Conservation (phyloP, 148 eudicot genomes). For the Rhododendron simsii region DNA sequence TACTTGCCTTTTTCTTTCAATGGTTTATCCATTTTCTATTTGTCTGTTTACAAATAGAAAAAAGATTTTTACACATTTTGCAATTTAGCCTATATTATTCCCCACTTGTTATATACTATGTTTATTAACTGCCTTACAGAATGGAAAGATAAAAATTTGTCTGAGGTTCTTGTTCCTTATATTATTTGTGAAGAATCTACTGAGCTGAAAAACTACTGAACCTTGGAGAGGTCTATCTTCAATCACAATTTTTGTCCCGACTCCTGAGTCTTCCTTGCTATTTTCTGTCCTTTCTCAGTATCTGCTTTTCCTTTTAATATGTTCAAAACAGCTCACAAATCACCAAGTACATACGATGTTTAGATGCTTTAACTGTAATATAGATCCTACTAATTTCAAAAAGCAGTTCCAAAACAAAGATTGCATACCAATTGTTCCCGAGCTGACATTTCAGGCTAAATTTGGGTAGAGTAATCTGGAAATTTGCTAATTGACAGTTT, state of each 20-base stretch:
- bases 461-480: not conserved
- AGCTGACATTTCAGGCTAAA: slow-evolving; percentile 1
- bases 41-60: not conserved
- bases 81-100: not conserved
- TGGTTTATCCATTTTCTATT: not conserved
- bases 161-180: not conserved
- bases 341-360: not conserved
- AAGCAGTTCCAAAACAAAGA: not conserved
- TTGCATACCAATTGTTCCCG: not conserved
- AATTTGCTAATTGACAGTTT: not conserved
- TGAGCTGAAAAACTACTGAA: not conserved
- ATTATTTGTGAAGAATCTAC: not conserved
- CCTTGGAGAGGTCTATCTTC: not conserved
- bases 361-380: not conserved
- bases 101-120: not conserved
- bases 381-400: not conserved
- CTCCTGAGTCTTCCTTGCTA: not conserved
- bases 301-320: not conserved
- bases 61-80: not conserved
- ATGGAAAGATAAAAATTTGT: not conserved
- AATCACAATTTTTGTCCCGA: too few relatives aligned
- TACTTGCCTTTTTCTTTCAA: not conserved
- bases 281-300: not conserved
- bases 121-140: not conserved
- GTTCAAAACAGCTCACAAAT: not conserved